These are phyloP conservation scores for Xenosphaeropsis pyriputrescens DNA, from an alignment of 2,329 filamentous ascomycete genomes.

Conservation along the genomic window DNA sequence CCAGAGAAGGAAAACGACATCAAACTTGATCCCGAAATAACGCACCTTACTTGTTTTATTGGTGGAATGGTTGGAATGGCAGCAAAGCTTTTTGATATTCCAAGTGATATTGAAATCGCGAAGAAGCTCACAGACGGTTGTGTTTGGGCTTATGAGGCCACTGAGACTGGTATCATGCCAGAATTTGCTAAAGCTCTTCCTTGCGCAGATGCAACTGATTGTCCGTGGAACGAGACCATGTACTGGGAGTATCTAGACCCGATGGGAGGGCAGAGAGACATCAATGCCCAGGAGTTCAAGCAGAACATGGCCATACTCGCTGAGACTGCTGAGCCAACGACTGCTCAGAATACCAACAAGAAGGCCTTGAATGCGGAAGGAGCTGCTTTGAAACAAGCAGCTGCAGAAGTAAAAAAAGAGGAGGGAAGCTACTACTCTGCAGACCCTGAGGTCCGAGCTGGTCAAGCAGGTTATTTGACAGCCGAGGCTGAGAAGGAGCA, in stretches of 20 bases:
- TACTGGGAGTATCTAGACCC: constrained; percentile 18
- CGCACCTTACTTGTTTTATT: constrained; percentile 52
- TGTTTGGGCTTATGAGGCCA: constrained; percentile 53
- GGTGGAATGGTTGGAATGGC: constrained; percentile 57
- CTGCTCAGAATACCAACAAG: constrained; percentile 22
- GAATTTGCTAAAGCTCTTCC: constrained; percentile 33
- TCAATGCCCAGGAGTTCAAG: constrained; percentile 25
- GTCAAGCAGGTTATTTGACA: no score
- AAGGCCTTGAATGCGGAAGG: constrained; percentile 19
- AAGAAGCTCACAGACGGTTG: constrained; percentile 53
- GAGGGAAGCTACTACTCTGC: no score
- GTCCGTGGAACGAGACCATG: constrained; percentile 16
- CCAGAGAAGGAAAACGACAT: constrained; percentile 28
- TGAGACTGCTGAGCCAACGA: not conserved
- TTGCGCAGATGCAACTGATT: constrained; percentile 22
- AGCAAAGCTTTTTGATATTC: constrained; percentile 43
- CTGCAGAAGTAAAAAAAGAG: not conserved
- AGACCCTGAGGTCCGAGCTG: no score
- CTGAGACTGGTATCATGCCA: constrained; percentile 49
- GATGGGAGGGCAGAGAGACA: constrained; percentile 24
- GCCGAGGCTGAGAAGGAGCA: no score
- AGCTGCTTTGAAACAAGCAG: constrained; percentile 1
- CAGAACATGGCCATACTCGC: constrained; percentile 10
- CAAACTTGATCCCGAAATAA: constrained; percentile 18
- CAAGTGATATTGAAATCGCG: constrained; percentile 46